Conservation (phyloP, 441 rosid genomes). For the Geranium incanum region DNA sequence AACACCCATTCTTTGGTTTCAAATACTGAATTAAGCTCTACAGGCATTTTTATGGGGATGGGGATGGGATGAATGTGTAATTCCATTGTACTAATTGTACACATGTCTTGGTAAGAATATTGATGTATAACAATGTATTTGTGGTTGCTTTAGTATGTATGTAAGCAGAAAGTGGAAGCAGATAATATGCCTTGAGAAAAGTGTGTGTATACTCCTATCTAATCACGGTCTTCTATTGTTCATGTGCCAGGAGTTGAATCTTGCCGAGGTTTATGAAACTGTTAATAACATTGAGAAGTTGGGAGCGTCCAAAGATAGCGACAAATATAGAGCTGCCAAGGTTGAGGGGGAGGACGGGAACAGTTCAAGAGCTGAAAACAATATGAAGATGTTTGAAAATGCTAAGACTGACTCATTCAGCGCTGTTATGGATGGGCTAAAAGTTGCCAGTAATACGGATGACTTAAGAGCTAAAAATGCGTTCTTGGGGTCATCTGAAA, state of each 20-base stretch:
- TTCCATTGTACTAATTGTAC: not conserved
- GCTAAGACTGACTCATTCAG: not conserved
- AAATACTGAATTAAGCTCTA: not conserved
- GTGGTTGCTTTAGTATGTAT: not conserved
- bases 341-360: slow-evolving; percentile 14
- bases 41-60: not conserved
- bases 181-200: not conserved
- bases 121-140: not conserved
- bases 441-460: not conserved
- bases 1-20: not conserved
- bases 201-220: not conserved
- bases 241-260: slow-evolving; percentile 24
- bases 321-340: not conserved
- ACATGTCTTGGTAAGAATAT: slow-evolving; percentile 4
- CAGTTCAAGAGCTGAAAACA: not conserved
- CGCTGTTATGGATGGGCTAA: not conserved
- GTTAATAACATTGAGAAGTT: slow-evolving; percentile 16
- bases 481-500: not conserved
- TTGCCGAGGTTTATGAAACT: slow-evolving; percentile 15
- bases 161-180: not conserved
- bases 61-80: not conserved
- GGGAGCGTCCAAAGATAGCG: slow-evolving; percentile 3
- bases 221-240: not conserved
- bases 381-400: not conserved
- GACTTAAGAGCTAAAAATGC: slow-evolving; percentile 3